Percentiles rank a stretch among this genome's conserved stretches.
Evolutionary conservation across 106 monocot genomes (phyloP).

Genomic region (Alisma plantagoaquatica): DNA sequence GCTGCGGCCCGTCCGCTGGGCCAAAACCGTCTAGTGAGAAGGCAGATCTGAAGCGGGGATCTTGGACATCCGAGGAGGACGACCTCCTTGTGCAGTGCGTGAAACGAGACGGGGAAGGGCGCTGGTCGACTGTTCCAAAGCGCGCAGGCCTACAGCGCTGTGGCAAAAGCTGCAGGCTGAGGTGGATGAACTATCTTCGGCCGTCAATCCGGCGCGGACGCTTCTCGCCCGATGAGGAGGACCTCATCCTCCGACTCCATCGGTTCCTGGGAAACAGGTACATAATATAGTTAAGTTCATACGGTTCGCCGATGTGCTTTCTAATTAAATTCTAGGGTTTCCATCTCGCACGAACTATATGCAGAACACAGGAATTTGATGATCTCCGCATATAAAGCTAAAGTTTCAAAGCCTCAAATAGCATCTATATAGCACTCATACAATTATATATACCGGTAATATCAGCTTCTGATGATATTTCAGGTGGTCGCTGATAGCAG

Average conservation of each 20-base stretch:
- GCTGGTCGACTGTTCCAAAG: conserved; percentile 54
- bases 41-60: conserved; percentile 30
- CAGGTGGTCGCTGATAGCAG: conserved; percentile 84
- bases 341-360: too few relatives aligned
- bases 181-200: conserved; percentile 57
- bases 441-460: too few relatives aligned
- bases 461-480: too few relatives aligned
- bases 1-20: too few relatives aligned
- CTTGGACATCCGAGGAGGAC: conserved; percentile 53
- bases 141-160: conserved; percentile 44
- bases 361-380: too few relatives aligned
- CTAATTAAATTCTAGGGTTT: too few relatives aligned
- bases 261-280: conserved; percentile 37
- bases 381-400: too few relatives aligned
- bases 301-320: too few relatives aligned
- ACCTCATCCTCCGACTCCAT: conserved; percentile 38
- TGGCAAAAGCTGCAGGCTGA: conserved; percentile 54
- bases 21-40: too few relatives aligned
- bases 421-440: too few relatives aligned
- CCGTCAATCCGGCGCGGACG: conserved; percentile 31
- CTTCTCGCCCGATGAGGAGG: conserved; percentile 33
- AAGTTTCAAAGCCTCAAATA: too few relatives aligned
- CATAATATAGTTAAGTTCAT: too few relatives aligned
- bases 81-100: conserved; percentile 32
- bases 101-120: conserved; percentile 37